Conservation (phyloP, 345 rosid genomes). For the Eucalyptus grandis region DNA sequence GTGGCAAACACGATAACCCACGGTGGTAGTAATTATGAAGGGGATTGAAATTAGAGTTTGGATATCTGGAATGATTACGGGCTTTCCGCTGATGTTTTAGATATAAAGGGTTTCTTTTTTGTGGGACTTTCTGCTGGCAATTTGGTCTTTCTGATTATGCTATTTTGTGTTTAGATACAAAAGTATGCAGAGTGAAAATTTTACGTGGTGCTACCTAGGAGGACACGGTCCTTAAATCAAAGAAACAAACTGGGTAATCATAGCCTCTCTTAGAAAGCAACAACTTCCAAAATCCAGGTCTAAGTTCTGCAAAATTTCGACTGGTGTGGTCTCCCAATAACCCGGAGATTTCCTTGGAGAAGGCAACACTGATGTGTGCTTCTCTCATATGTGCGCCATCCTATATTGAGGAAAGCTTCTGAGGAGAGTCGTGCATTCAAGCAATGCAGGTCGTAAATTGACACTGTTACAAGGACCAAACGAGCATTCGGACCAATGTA, state of each 20-base stretch:
- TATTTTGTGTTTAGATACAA: not conserved
- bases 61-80: not conserved
- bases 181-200: not conserved
- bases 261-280: not conserved
- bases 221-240: not conserved
- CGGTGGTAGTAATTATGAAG: not conserved
- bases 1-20: rapidly evolving
- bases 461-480: not conserved
- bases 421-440: not conserved
- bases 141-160: not conserved
- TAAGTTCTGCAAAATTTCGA: no score
- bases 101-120: not conserved
- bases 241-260: not conserved
- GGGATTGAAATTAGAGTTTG: not conserved
- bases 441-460: not conserved
- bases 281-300: not conserved
- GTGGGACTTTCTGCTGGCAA: not conserved
- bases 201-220: not conserved
- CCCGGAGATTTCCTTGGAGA: not conserved
- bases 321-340: no score
- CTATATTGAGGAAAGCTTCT: not conserved
- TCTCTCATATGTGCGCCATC: not conserved
- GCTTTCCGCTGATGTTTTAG: no score
- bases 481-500: no score
- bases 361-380: not conserved